phyloP scores from a whole-genome alignment of 257 asterid species.

The Nicotiana tomentosiformis region DNA sequence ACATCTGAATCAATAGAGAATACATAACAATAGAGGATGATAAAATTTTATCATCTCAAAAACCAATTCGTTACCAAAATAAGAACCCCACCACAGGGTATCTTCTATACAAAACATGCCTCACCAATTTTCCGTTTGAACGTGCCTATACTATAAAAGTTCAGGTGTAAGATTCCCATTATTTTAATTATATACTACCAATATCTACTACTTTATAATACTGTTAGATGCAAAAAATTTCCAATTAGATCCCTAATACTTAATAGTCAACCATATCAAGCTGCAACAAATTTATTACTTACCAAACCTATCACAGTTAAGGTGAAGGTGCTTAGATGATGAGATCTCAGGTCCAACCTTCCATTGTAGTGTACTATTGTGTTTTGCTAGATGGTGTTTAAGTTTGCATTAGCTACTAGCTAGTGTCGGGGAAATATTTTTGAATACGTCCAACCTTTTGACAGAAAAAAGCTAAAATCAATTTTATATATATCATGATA shows the following conservation, averaged over 20 bases:
- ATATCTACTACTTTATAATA: too few species aligned
- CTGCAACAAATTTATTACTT: background rate
- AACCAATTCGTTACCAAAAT: background rate
- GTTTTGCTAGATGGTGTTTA: background rate
- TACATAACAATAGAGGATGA: background rate
- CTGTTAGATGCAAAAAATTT: background rate
- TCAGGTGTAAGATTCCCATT: background rate
- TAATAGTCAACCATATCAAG: background rate
- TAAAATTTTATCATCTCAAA: background rate
- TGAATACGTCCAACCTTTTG: too few species aligned
- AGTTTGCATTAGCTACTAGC: background rate
- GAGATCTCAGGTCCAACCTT: too few species aligned
- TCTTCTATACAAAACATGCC: background rate
- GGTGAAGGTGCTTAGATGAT: background rate
- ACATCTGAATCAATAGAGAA: too few species aligned
- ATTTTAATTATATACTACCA: too few species aligned
- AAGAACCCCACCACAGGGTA: background rate
- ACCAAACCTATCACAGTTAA: background rate
- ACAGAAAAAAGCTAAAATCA: too few species aligned
- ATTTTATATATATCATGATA: too few species aligned
- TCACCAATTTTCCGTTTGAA: background rate
- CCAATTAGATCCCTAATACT: background rate
- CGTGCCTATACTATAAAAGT: background rate
- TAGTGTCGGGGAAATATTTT: too few species aligned
- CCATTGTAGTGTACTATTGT: too few species aligned